Evolutionary conservation across 768 basidiomycete species (phyloP), one percentile per base, ranked within the genome.

Genomic region (Punctularia strigosozonata): DNA sequence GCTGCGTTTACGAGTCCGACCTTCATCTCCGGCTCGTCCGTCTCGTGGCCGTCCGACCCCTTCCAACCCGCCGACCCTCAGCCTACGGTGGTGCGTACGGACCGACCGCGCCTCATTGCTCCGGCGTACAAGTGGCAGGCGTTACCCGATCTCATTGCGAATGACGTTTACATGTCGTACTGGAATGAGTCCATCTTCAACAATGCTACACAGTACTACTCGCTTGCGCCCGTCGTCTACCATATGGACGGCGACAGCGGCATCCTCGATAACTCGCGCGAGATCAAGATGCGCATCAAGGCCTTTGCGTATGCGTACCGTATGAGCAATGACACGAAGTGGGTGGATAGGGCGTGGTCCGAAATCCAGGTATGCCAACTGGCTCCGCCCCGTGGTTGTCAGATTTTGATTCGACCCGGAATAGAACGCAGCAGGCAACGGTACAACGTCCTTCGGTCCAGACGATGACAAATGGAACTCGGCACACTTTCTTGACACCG

Each of bases 131-230:
- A 89, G 60, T 98, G 95, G 94, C 58, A 68, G 13, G 85, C 77
- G 10, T 75, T 99, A 19, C 76, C 82, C 4, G 53, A 55, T 18
- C 68, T 95, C 48, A 94, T 98, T 51, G 59, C 68, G 39, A 72
- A 64, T 38, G 89, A 98, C 55, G 76, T 86, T 3, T 98, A 99
- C 63, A 69, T 98, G 51, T 63, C 70, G 42, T 66, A 61, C 43
- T 98, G 94, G 94, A 95, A 99, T 58, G 68, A 69, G 18, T 83
- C 87, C 33, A 97, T 98, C 54, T 84, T 97, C 46, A 65, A 58
- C 37, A 97, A 98, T 60, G 95, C 91, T 12, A 74, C 85, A 0
- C 60, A 66, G n/a, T 90, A 82, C 52, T 74, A 68, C 53, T 52
- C 58, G 37, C 59, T 71, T 18, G 64, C 69, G n/a, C 75, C 81